Evolutionary conservation across 371 early-diverging fungal genomes (phyloP).

Genomic region (Lichtheimia hyalospora): DNA sequence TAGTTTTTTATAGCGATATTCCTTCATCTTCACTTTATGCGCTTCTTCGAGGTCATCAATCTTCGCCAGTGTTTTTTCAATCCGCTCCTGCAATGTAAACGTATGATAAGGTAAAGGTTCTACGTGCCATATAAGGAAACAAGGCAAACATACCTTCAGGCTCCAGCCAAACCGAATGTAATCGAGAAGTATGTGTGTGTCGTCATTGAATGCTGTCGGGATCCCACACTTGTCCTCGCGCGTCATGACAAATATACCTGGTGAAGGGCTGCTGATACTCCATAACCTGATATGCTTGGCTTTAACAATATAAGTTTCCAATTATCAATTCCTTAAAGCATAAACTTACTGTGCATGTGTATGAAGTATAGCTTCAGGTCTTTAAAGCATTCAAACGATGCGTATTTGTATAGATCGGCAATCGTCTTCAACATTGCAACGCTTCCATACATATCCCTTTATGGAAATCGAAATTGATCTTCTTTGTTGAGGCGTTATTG

Average conservation of each 20-base stretch:
- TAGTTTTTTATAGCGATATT: not conserved
- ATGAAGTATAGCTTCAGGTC: slow-evolving; percentile 5
- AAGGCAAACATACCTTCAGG: slow-evolving; percentile 4
- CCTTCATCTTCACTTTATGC: not conserved
- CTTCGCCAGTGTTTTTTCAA: not conserved
- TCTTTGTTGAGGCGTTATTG: not conserved
- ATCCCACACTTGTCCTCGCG: slow-evolving; percentile 8
- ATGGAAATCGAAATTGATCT: slow-evolving; percentile 8
- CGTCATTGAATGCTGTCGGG: slow-evolving; percentile 1
- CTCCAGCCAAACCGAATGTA: slow-evolving; percentile 7
- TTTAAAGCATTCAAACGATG: not conserved
- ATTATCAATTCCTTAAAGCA: not conserved
- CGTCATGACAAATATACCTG: not conserved
- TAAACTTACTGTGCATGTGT: slow-evolving; percentile 12
- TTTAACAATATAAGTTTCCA: not conserved
- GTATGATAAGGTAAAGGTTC: not conserved
- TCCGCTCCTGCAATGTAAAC: not conserved
- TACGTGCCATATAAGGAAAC: not conserved
- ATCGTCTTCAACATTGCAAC: slow-evolving; percentile 8
- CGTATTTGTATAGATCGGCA: slow-evolving; percentile 6
- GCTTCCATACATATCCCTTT: slow-evolving; percentile 12
- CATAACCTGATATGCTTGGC: slow-evolving; percentile 7
- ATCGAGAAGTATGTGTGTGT: slow-evolving; percentile 3
- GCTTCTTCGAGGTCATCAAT: not conserved
- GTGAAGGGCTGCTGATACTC: slow-evolving; percentile 3